A percentile compares a stretch with the other conserved stretches of the same genome.
Conservation (phyloP, 257 asterid species). For the Datura wrightii region DNA sequence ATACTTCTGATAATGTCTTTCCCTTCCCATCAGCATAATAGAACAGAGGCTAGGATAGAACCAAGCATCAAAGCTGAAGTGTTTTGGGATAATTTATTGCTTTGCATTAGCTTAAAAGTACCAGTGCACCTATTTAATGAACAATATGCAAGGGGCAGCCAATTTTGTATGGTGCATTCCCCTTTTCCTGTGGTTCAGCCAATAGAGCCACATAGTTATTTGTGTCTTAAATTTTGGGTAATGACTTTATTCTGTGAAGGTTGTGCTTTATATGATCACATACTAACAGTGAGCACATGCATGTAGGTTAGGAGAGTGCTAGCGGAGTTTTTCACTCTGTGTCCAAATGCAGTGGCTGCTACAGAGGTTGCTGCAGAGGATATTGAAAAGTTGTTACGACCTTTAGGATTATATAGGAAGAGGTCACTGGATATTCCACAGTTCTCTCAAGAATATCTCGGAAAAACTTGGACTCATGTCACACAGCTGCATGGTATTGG, state of each 20-base stretch:
- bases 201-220: not conserved
- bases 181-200: not conserved
- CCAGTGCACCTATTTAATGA: not conserved
- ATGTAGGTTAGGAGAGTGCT: constrained; percentile 60
- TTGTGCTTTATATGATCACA: not conserved
- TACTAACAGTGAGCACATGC: constrained; percentile 24
- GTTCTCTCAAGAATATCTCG: constrained; percentile 64
- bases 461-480: constrained; percentile 72
- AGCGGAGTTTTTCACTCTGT: constrained; percentile 56
- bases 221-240: not conserved
- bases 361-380: constrained; percentile 52
- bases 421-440: constrained; percentile 60
- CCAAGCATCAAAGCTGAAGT: not conserved
- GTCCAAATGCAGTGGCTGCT: constrained; percentile 80
- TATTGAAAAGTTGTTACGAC: constrained; percentile 60
- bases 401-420: constrained; percentile 71
- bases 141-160: not conserved
- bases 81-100: not conserved
- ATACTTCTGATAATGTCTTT: not conserved
- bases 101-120: constrained; percentile 16
- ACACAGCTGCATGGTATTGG: constrained; percentile 82
- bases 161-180: not conserved
- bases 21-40: not conserved
- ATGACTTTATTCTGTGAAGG: not conserved
- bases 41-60: not conserved